These are phyloP conservation scores for Pseudozyma sp. DNA, from an alignment of 1,284 basidiomycete genomes.

Conservation along the genomic window DNA sequence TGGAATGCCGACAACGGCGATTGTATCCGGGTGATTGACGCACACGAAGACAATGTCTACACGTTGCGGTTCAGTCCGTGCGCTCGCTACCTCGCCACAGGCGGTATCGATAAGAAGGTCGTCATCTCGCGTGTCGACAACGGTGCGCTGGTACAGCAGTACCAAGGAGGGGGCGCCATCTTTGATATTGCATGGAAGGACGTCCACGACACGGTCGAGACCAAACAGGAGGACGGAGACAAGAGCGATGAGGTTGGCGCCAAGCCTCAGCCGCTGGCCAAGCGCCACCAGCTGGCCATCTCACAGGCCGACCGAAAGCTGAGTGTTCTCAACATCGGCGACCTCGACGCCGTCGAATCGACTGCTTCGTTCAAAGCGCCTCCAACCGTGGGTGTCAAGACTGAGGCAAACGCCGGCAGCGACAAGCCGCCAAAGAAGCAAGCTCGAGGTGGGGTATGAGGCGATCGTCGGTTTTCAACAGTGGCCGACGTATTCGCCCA, in stretches of 20 bases:
- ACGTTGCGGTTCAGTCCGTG: constrained; percentile 63
- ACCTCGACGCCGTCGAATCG: constrained; percentile 35
- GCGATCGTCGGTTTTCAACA: too few species aligned
- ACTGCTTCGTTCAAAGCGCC: constrained; percentile 29
- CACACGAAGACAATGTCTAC: constrained; percentile 65
- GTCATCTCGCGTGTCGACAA: constrained; percentile 57
- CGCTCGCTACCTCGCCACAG: constrained; percentile 64
- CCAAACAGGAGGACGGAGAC: constrained; percentile 45
- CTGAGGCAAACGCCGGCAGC: constrained; percentile 20
- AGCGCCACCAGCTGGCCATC: constrained; percentile 58
- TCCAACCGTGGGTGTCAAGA: constrained; percentile 20
- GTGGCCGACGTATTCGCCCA: too few species aligned
- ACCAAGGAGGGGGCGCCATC: constrained; percentile 50
- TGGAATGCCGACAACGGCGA: constrained; percentile 67
- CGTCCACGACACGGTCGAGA: constrained; percentile 26
- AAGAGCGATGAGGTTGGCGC: constrained; percentile 11
- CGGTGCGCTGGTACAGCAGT: constrained; percentile 52
- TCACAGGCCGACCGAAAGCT: constrained; percentile 62
- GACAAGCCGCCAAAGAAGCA: constrained; percentile 45
- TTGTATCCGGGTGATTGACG: constrained; percentile 61
- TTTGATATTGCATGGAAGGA: constrained; percentile 56
- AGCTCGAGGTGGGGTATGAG: constrained; percentile 31
- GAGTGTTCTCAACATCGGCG: constrained; percentile 55
- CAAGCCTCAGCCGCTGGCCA: constrained; percentile 18
- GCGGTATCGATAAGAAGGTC: constrained; percentile 64